Conservation (phyloP, 2,329 filamentous ascomycete species). For the Epicoccum sorghinum region DNA sequence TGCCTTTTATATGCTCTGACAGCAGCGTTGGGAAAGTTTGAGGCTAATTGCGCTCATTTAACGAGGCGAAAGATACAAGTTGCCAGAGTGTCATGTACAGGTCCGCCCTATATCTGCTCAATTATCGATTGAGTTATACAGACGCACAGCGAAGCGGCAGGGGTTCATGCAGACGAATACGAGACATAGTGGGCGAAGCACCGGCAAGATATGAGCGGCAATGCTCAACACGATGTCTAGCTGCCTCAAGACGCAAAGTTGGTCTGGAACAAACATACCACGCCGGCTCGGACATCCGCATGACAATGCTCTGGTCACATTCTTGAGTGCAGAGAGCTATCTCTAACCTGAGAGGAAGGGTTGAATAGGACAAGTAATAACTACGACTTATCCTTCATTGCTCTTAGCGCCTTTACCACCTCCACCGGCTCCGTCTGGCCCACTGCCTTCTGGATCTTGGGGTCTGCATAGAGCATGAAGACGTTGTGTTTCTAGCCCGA, state of each 20-base stretch:
- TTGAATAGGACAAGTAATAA: too few relatives aligned
- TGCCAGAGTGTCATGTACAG: background rate
- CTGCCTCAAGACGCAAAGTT: too few relatives aligned
- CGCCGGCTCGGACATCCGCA: too few relatives aligned
- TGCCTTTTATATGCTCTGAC: background rate
- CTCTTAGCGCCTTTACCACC: slow-evolving; percentile 83
- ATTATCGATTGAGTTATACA: background rate
- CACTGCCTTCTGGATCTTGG: slow-evolving; percentile 80
- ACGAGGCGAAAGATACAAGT: background rate
- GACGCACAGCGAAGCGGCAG: background rate
- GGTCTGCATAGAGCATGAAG: slow-evolving; percentile 92
- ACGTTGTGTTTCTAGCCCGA: slow-evolving; percentile 79
- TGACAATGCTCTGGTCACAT: too few relatives aligned
- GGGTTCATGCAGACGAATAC: background rate
- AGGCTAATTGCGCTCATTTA: slow-evolving; percentile 8
- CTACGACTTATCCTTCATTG: slow-evolving; percentile 77
- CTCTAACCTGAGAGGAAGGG: too few relatives aligned
- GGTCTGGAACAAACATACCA: too few relatives aligned
- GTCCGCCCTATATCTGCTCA: slow-evolving; percentile 16
- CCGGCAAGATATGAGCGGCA: too few relatives aligned
- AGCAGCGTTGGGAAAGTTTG: background rate
- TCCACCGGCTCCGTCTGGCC: slow-evolving; percentile 79
- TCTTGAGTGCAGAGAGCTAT: too few relatives aligned
- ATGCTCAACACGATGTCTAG: too few relatives aligned
- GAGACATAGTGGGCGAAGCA: too few relatives aligned